Percentiles rank a stretch among this genome's conserved stretches.
phyloP scores from a whole-genome alignment of 805 yeast genomes.

The Soucietia sequanensis region DNA sequence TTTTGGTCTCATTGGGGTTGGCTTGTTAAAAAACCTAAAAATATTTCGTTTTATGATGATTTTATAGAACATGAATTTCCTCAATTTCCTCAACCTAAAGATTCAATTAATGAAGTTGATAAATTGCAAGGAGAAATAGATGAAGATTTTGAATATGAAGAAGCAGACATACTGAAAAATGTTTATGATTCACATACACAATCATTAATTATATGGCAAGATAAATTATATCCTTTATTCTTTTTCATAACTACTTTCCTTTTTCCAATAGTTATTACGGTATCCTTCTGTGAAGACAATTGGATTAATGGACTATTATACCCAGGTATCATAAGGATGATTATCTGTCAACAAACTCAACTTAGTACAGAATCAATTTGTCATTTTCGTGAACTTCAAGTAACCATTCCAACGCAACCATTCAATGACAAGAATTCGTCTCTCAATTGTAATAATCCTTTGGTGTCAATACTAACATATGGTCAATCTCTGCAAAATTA shows the following conservation, averaged over 20 bases:
- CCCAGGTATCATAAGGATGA: constrained; percentile 73
- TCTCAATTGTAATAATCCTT: constrained; percentile 58
- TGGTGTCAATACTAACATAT: constrained; percentile 64
- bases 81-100: constrained; percentile 2
- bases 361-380: constrained; percentile 81
- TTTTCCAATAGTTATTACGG: constrained; percentile 28
- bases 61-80: constrained; percentile 40
- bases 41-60: constrained; percentile 27
- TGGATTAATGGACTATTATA: constrained; percentile 46
- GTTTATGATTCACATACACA: constrained; percentile 17
- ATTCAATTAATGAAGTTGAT: constrained; percentile 10
- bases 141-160: constrained; percentile 6
- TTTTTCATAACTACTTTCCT: constrained; percentile 29
- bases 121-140: constrained; percentile 29
- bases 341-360: constrained; percentile 75
- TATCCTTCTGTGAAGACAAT: constrained; percentile 27
- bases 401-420: constrained; percentile 58
- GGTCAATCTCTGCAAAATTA: constrained; percentile 94
- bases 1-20: constrained; percentile 87
- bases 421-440: constrained; percentile 62
- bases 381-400: constrained; percentile 60
- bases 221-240: constrained; percentile 21
- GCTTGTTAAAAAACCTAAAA: constrained; percentile 64
- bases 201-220: constrained; percentile 35
- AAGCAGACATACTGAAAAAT: constrained; percentile 9